Percentiles rank a stretch among this genome's conserved stretches.
Evolutionary conservation across 1,284 basidiomycete species (phyloP).

Genomic region (Austroboletus sp.): DNA sequence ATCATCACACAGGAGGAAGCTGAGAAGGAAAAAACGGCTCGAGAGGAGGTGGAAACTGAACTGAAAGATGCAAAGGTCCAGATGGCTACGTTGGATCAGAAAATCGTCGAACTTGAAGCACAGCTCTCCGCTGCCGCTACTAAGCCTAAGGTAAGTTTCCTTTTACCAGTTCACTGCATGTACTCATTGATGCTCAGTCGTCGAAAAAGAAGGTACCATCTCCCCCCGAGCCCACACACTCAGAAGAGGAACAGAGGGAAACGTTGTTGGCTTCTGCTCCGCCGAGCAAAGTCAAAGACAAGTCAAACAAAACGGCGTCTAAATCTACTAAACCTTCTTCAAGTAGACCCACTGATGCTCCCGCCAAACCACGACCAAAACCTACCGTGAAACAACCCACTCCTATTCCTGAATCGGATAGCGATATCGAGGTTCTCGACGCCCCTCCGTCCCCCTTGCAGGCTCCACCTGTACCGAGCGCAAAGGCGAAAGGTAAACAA

Average conservation of each 20-base stretch:
- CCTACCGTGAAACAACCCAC: slow-evolving; percentile 13
- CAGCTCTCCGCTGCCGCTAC: slow-evolving; percentile 33
- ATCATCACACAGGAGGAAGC: slow-evolving; percentile 30
- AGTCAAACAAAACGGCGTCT: slow-evolving; percentile 10
- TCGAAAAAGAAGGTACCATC: slow-evolving; percentile 13
- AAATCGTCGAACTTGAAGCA: slow-evolving; percentile 39
- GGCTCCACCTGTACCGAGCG: slow-evolving; percentile 9
- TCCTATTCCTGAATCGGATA: slow-evolving; percentile 19
- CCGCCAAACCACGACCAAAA: slow-evolving; percentile 21
- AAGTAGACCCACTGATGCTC: slow-evolving; percentile 11
- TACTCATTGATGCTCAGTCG: slow-evolving; percentile 9
- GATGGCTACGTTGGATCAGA: slow-evolving; percentile 35
- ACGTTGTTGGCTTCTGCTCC: slow-evolving; percentile 10
- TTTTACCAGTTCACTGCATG: not conserved
- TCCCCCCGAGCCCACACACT: slow-evolving; percentile 1
- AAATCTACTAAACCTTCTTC: slow-evolving; percentile 15
- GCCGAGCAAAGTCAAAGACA: slow-evolving; percentile 12
- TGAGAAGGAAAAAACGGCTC: slow-evolving; percentile 32
- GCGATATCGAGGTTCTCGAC: slow-evolving; percentile 30
- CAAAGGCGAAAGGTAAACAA: slow-evolving; percentile 29
- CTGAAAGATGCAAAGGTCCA: slow-evolving; percentile 28
- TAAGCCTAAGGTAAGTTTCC: slow-evolving; percentile 20
- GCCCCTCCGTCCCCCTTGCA: slow-evolving; percentile 2
- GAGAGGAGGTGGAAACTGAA: slow-evolving; percentile 29
- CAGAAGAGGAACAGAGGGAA: slow-evolving; percentile 10